phyloP scores from a whole-genome alignment of 208 protist genomes.

The Phytomonas francai region DNA sequence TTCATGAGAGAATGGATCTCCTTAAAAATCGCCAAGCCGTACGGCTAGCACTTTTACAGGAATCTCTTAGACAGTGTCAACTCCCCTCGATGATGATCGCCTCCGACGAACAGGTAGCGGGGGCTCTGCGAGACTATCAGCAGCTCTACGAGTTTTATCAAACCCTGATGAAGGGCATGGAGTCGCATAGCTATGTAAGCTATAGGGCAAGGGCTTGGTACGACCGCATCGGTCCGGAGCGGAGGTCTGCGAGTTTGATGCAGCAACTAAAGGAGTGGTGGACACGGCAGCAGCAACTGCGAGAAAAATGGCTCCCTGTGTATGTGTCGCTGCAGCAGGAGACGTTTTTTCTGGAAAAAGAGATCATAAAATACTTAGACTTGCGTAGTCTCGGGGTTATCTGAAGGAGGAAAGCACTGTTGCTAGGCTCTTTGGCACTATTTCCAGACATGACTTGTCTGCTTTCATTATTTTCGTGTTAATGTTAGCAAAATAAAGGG shows the following conservation, averaged over 20 bases:
- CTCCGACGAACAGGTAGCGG: background rate
- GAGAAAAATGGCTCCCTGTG: background rate
- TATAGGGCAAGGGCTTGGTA: background rate
- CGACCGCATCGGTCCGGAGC: background rate
- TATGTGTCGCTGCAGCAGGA: background rate
- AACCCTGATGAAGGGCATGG: background rate
- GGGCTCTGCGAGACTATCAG: background rate
- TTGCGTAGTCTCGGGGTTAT: background rate
- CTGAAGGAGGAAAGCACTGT: background rate
- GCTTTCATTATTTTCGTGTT: background rate
- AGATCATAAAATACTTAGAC: slow-evolving; percentile 1
- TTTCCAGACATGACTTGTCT: background rate
- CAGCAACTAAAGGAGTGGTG: slow-evolving; percentile 3
- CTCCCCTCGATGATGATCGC: background rate
- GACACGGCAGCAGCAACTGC: background rate
- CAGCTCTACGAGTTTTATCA: background rate
- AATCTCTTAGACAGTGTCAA: background rate
- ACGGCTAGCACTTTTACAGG: background rate
- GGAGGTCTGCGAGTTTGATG: background rate
- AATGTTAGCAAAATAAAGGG: background rate
- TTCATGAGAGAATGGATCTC: background rate
- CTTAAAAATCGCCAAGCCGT: background rate
- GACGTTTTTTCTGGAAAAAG: background rate
- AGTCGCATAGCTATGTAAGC: background rate
- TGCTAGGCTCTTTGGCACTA: background rate